A percentile compares a stretch with the other conserved stretches of the same genome.
These are phyloP conservation scores for Tetrahymena thermophila DNA, from an alignment of 73 alveolate species.

Conservation along the genomic window DNA sequence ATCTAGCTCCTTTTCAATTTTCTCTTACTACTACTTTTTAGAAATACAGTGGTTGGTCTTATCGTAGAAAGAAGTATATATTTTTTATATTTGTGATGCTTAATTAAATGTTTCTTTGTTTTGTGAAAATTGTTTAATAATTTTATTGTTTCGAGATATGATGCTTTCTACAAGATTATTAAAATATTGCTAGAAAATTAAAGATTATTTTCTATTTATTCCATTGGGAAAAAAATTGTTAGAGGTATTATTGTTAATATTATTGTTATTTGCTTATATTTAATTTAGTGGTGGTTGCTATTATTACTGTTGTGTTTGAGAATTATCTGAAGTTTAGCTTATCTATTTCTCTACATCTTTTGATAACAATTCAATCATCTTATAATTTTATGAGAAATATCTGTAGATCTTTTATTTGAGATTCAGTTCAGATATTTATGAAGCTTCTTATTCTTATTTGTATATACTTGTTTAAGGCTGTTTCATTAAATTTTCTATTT, in stretches of 20 bases:
- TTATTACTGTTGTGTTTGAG: neutral
- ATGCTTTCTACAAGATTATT: neutral
- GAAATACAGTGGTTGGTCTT: neutral
- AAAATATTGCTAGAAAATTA: neutral
- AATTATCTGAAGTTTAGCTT: neutral
- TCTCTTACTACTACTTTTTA: neutral
- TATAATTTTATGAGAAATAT: neutral
- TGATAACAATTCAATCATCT: neutral
- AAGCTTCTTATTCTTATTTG: neutral
- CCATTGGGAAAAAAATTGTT: neutral
- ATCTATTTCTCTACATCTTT: neutral
- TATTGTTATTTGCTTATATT: neutral
- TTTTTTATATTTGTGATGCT: neutral
- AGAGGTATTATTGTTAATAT: neutral
- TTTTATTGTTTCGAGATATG: neutral
- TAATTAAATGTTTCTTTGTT: neutral
- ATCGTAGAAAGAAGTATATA: neutral
- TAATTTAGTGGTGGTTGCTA: neutral
- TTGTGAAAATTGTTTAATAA: neutral
- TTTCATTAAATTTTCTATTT: neutral
- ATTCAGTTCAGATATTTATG: neutral
- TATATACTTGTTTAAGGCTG: neutral
- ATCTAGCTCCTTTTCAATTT: neutral
- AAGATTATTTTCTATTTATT: neutral
- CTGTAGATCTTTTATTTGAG: neutral